Conservation (phyloP, 2,329 filamentous ascomycete genomes). For the Annulohypoxylon truncatum region DNA sequence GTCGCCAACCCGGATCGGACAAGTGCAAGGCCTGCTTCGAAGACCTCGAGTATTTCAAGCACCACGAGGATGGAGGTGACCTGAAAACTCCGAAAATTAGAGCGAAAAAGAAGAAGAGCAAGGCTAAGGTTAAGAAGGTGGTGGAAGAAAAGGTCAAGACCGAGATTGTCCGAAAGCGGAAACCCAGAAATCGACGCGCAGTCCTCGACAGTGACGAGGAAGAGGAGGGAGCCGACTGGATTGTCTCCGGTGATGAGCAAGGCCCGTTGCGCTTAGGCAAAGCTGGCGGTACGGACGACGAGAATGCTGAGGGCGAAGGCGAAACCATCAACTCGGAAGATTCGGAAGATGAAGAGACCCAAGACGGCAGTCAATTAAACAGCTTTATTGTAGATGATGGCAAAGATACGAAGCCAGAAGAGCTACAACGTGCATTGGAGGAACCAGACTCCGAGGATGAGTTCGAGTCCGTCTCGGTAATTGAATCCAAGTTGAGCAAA, state of each 20-base stretch:
- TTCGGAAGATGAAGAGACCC: conserved; percentile 65
- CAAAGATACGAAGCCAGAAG: conserved; percentile 47
- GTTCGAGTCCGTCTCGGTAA: conserved; percentile 46
- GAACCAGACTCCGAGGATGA: conserved; percentile 48
- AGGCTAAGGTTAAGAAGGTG: conserved; percentile 48
- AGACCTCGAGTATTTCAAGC: conserved; percentile 75
- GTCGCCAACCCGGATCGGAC: conserved; percentile 55
- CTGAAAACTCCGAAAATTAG: conserved; percentile 53
- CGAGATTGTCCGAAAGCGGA: conserved; percentile 46
- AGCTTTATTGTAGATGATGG: conserved; percentile 68
- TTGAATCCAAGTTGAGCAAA: conserved; percentile 42
- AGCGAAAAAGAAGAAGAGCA: conserved; percentile 51
- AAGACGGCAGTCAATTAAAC: conserved; percentile 63
- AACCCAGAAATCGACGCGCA: conserved; percentile 55
- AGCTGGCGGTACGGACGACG: conserved; percentile 86
- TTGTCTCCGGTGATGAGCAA: conserved; percentile 76
- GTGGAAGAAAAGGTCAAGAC: conserved; percentile 51
- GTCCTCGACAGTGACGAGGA: conserved; percentile 66
- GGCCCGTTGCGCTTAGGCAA: conserved; percentile 72
- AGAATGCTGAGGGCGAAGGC: conserved; percentile 87
- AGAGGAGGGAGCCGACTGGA: conserved; percentile 80
- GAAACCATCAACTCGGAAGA: conserved; percentile 81
- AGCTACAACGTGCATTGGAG: conserved; percentile 44
- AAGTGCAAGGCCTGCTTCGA: conserved; percentile 79
- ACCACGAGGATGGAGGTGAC: conserved; percentile 56